phyloP scores from a whole-genome alignment of 345 rosid genomes.

The Adansonia digitata region DNA sequence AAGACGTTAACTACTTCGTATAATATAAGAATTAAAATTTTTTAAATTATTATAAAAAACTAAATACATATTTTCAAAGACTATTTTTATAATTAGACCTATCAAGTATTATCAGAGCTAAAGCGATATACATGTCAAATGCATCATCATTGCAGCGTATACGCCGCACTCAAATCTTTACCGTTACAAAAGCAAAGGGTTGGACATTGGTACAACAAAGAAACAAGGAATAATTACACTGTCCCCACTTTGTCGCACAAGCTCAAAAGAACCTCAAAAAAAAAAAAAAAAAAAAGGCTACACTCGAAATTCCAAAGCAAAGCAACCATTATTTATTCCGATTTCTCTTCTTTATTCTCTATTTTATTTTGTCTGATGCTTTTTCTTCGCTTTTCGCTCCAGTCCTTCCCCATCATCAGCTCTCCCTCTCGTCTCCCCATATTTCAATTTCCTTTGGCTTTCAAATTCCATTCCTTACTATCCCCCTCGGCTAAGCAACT shows the following conservation, averaged over 20 bases:
- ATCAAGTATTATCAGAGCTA: too few relatives aligned
- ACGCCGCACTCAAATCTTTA: too few relatives aligned
- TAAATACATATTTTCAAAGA: too few relatives aligned
- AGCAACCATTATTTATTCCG: background rate
- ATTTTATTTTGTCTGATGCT: background rate
- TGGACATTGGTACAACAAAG: background rate
- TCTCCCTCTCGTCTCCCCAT: background rate
- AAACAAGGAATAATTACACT: too few relatives aligned
- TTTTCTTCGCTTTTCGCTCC: background rate
- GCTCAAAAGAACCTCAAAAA: background rate
- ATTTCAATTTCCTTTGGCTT: background rate
- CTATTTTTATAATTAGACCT: too few relatives aligned
- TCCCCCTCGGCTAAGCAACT: background rate
- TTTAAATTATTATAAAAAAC: too few relatives aligned
- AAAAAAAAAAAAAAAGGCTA: background rate
- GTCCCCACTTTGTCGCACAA: background rate
- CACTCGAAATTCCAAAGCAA: background rate
- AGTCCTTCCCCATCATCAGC: background rate
- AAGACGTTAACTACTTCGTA: too few relatives aligned
- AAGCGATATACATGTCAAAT: too few relatives aligned
- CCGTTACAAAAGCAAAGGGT: background rate
- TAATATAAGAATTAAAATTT: too few relatives aligned
- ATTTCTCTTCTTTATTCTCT: background rate
- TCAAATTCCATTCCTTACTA: background rate
- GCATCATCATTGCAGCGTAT: too few relatives aligned